Percentiles rank a stretch among this genome's conserved stretches.
phyloP scores from a whole-genome alignment of 805 yeast species.

The Cyberlindnera subsufficiens region DNA sequence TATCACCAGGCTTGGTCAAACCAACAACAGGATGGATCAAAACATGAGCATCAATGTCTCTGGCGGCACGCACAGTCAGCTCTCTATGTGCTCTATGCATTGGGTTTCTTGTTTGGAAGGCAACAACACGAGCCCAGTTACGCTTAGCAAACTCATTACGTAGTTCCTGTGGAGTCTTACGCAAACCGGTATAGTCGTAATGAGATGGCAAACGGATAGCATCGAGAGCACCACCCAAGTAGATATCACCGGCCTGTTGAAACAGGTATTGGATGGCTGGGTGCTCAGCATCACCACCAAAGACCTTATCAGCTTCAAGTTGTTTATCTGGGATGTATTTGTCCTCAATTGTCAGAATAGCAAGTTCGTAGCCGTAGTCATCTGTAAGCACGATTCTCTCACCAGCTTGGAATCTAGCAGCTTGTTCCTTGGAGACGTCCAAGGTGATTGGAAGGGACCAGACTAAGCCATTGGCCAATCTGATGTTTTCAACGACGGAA shows the following conservation, averaged over 20 bases:
- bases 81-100: constrained; percentile 99
- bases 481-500: constrained; percentile 59
- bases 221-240: constrained; percentile 83
- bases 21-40: constrained; percentile 97
- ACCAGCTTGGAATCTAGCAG: constrained; percentile 42
- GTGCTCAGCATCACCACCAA: constrained; percentile 96
- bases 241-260: constrained; percentile 73
- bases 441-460: constrained; percentile 94
- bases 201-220: constrained; percentile 82
- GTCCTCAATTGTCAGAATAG: constrained; percentile 74
- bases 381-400: constrained; percentile 71
- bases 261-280: constrained; percentile 78
- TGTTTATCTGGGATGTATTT: constrained; percentile 77
- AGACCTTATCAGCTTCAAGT: constrained; percentile 77
- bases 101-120: constrained; percentile 97
- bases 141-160: constrained; percentile 76
- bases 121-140: constrained; percentile 87
- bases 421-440: constrained; percentile 53
- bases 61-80: constrained; percentile 93
- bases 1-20: constrained; percentile 94
- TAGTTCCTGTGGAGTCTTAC: constrained; percentile 88
- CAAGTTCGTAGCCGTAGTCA: constrained; percentile 73
- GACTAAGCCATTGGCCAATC: constrained; percentile 69
- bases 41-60: constrained; percentile 80
- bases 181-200: constrained; percentile 81